Base-by-base conservation (phyloP, 2,329 filamentous ascomycete species). In the Colletotrichum somersetense region DNA sequence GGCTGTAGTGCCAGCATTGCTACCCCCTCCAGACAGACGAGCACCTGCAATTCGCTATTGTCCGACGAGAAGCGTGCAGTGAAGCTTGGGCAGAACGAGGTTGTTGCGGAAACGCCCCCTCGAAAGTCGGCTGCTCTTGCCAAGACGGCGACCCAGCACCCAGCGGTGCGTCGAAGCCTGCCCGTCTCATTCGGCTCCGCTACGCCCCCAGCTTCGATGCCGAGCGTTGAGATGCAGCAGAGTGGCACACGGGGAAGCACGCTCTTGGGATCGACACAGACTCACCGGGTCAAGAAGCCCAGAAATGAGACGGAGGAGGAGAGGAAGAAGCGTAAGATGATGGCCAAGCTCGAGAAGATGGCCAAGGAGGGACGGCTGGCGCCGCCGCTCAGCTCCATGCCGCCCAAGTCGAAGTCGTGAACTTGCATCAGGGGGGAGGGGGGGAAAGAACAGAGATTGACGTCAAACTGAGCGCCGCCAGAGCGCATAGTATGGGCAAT, bases 201-300 rank as follows among this genome's bases (percentile, higher is more conserved):
- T n/a, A 44, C 69, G 35, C 44, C 65, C 26, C 58, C 65, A 5
- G 48, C 55, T 33, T 61, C 65, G 8, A 20, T 52, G 46, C 35
- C 59, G 14, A 52, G 18, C 61, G 46, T 2, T 7, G 48, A 50
- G 38, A 23, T n/a, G 10, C n/a, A 5, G 44, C 35, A 23, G 48
- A n/a, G 58, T 35, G 48, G 58, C 16, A 30, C 69, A 20, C 42
- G 58, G 40, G 18, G 23, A 18, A 58, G 50, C 46, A n/a, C 57
- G 33, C n/a, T 62, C 18, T 53, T 40, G 14, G 52, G 42, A 6
- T 66, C 68, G 44, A 71, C 67, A 4, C 63, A 65, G 26, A 67
- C 30, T 7, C 63, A 57, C 62, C 67, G 73, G 20, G 57, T 72
- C 30, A 72, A 68, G 65, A 74, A 74, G 46, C 44, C 56, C 23